phyloP scores from a whole-genome alignment of 2,329 filamentous ascomycete species.

The Paraconiothyrium brasiliense region DNA sequence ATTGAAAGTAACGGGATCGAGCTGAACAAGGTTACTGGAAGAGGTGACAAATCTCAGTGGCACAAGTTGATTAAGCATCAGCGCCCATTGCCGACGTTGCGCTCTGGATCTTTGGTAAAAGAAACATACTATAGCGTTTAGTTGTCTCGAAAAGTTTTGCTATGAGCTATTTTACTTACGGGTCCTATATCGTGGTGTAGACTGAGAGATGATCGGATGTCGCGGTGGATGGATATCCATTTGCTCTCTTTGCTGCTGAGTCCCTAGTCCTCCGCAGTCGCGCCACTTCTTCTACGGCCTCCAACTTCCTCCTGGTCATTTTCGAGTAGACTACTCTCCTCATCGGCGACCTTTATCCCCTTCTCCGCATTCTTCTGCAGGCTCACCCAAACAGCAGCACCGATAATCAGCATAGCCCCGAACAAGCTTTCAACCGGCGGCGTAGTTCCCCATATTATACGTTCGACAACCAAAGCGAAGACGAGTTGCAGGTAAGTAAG shows the following conservation, averaged over 20 bases:
- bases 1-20: background rate
- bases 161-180: background rate
- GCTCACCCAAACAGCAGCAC: conserved; percentile 38
- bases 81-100: too few species aligned
- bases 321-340: conserved; percentile 35
- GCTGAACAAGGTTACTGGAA: background rate
- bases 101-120: background rate
- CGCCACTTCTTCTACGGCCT: background rate
- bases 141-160: background rate
- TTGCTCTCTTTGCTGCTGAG: background rate
- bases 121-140: background rate
- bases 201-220: background rate
- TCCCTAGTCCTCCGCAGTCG: background rate
- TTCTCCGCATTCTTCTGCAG: conserved; percentile 32
- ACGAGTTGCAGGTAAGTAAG: conserved; percentile 74
- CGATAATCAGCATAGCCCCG: conserved; percentile 37
- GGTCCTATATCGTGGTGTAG: background rate
- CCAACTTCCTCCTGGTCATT: conserved; percentile 5
- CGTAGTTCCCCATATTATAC: conserved; percentile 60
- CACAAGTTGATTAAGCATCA: too few species aligned
- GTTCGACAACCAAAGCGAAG: conserved; percentile 70
- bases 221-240: background rate
- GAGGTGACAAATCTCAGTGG: too few species aligned
- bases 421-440: conserved; percentile 35
- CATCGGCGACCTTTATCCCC: conserved; percentile 22